Evolutionary conservation across 495 filamentous ascomycete species (phyloP).

Genomic region (Bacidia rubella): DNA sequence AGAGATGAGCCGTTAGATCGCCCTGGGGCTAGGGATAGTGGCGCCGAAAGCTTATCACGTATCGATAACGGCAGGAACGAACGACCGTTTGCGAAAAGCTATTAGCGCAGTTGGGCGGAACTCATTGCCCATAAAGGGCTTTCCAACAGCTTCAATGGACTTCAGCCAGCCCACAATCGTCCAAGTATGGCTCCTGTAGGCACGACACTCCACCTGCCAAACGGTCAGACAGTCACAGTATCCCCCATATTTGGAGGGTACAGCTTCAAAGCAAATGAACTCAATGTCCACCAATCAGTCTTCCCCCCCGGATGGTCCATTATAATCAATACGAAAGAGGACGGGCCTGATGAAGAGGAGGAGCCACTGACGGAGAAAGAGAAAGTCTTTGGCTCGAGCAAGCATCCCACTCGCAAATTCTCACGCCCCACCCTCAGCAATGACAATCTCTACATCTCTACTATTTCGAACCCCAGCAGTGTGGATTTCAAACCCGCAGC

Average conservation of each 20-base stretch:
- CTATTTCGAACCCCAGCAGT: slow-evolving; percentile 70
- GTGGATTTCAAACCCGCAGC: slow-evolving; percentile 63
- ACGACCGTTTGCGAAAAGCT: neutral
- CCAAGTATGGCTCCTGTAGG: neutral
- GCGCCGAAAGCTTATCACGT: too few species aligned
- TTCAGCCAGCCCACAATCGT: neutral
- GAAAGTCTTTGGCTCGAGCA: slow-evolving; percentile 7
- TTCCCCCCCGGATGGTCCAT: slow-evolving; percentile 86
- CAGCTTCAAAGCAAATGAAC: slow-evolving; percentile 72
- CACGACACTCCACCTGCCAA: slow-evolving; percentile 50
- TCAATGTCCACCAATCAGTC: slow-evolving; percentile 47
- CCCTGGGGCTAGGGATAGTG: too few species aligned
- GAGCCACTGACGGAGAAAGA: slow-evolving; percentile 18
- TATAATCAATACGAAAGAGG: slow-evolving; percentile 59
- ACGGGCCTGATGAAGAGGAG: slow-evolving; percentile 22
- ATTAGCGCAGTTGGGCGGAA: neutral
- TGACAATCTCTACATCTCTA: slow-evolving; percentile 80
- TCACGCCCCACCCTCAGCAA: slow-evolving; percentile 56
- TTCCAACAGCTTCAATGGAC: neutral
- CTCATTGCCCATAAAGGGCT: neutral
- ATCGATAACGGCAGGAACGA: too few species aligned
- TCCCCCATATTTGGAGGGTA: slow-evolving; percentile 76
- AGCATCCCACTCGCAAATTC: slow-evolving; percentile 46
- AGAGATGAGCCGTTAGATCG: too few species aligned
- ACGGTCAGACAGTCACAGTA: slow-evolving; percentile 71